These are phyloP conservation scores for Vigna trinervia DNA, from an alignment of 306 rosid genomes.

Conservation along the genomic window DNA sequence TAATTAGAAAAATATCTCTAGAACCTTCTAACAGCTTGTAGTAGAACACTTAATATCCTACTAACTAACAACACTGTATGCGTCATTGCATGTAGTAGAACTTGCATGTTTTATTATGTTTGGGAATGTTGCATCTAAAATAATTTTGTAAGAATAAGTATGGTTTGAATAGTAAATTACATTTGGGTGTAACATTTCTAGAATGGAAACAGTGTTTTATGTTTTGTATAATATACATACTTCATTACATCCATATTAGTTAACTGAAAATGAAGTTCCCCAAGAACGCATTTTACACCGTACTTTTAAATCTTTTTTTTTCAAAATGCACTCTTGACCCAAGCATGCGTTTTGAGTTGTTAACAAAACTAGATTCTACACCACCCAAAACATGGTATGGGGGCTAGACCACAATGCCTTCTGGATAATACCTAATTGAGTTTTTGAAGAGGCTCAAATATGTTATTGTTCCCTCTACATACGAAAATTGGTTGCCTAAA, in stretches of 20 bases:
- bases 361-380: neutral
- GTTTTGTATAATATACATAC: neutral
- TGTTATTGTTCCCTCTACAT: neutral
- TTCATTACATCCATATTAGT: neutral
- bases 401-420: neutral
- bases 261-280: neutral
- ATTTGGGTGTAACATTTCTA: neutral
- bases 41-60: too few relatives aligned
- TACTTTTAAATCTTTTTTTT: neutral
- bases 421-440: neutral
- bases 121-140: neutral
- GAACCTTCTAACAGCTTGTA: too few relatives aligned
- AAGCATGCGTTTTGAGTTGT: conserved; percentile 1
- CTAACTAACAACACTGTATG: too few relatives aligned
- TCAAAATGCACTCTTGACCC: neutral
- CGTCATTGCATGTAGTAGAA: neutral
- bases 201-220: neutral
- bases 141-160: neutral
- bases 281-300: neutral
- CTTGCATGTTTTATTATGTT: neutral
- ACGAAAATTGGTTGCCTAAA: neutral
- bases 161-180: neutral
- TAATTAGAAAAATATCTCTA: too few relatives aligned
- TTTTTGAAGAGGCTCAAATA: conserved; percentile 2
- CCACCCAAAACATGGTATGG: neutral